phyloP scores from a whole-genome alignment of 2,329 filamentous ascomycete species.

The Exophiala alcalophila region DNA sequence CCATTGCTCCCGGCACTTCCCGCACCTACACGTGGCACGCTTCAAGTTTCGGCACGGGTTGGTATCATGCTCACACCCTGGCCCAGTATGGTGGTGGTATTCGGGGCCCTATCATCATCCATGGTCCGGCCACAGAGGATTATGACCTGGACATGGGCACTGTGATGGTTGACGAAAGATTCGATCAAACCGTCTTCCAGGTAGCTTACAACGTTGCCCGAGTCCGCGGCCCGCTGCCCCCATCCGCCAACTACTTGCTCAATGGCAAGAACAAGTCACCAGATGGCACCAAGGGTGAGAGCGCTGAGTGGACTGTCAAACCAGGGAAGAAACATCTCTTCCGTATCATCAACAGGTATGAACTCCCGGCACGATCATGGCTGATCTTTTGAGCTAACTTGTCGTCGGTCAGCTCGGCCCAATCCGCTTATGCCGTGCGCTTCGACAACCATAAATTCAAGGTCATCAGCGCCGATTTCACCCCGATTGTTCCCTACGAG shows the following conservation, averaged over 20 bases:
- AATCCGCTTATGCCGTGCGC: conserved; percentile 36
- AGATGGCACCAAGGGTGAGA: conserved; percentile 23
- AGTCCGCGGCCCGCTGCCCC: conserved; percentile 18
- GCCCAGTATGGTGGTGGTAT: conserved; percentile 32
- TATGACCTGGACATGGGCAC: conserved; percentile 29
- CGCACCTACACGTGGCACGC: conserved; percentile 55
- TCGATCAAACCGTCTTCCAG: conserved; percentile 25
- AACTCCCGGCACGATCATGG: no score
- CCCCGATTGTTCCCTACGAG: conserved; percentile 42
- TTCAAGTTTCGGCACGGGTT: conserved; percentile 50
- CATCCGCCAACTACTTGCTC: conserved; percentile 27
- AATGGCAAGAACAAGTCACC: conserved; percentile 30
- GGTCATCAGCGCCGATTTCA: conserved; percentile 39
- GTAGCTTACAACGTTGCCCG: conserved; percentile 26
- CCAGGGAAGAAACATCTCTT: conserved; percentile 31
- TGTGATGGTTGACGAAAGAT: conserved; percentile 29
- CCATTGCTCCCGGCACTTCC: conserved; percentile 50
- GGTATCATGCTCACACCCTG: conserved; percentile 62
- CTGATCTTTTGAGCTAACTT: conserved; percentile 13
- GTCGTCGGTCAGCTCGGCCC: conserved; percentile 20
- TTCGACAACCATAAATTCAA: conserved; percentile 44
- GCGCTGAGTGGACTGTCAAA: conserved; percentile 23
- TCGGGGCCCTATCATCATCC: conserved; percentile 29
- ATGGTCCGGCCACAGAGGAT: conserved; percentile 29
- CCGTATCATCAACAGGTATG: conserved; percentile 31